A percentile compares a stretch with the other conserved stretches of the same genome.
Conservation (phyloP, 164 flowering plant species). For the Paratinospora sagittata region DNA sequence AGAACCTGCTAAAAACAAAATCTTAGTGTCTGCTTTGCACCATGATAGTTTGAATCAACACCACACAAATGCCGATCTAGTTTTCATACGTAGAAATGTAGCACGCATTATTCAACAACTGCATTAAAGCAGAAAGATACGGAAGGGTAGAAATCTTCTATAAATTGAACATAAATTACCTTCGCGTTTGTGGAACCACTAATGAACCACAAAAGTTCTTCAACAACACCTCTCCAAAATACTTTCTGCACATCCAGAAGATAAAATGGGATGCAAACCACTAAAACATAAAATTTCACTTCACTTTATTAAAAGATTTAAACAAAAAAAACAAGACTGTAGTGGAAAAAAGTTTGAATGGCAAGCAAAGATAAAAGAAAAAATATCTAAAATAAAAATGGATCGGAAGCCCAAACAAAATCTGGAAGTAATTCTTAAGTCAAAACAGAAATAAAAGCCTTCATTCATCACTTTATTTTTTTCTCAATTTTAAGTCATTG, state of each 20-base stretch:
- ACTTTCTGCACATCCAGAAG: slow-evolving; percentile 51
- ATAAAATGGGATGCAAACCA: slow-evolving; percentile 10
- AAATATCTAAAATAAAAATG: no score
- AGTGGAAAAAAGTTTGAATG: background rate
- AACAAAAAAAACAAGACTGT: background rate
- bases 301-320: background rate
- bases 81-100: background rate
- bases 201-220: slow-evolving; percentile 94
- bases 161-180: slow-evolving; percentile 32
- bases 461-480: background rate
- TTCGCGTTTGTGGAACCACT: slow-evolving; percentile 95
- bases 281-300: background rate
- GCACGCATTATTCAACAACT: background rate
- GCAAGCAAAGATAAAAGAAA: no score
- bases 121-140: background rate
- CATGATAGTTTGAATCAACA: background rate
- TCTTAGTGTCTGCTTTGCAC: background rate
- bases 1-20: slow-evolving; percentile 25
- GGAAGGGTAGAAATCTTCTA: no score
- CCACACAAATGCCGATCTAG: background rate
- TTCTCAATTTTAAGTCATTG: no score
- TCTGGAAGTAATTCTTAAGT: background rate
- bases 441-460: no score
- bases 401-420: background rate
- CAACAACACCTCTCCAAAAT: slow-evolving; percentile 97